Conservation (phyloP, 257 asterid genomes). For the Lantana camara region DNA sequence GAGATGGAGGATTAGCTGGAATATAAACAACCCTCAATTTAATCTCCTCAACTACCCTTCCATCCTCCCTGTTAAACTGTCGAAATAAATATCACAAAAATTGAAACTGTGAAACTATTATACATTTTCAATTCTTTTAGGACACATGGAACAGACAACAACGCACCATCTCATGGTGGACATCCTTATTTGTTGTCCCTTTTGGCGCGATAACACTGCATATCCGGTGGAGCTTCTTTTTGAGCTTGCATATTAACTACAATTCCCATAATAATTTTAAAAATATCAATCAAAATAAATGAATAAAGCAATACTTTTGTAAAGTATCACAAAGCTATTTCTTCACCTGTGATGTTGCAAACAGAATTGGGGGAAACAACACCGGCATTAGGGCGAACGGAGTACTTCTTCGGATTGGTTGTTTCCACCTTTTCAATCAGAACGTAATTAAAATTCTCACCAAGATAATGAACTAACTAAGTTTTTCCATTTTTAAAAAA, state of each 20-base stretch:
- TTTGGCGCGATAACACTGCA: slow-evolving; percentile 81
- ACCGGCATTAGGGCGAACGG: slow-evolving; percentile 90
- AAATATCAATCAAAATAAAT: too few species aligned
- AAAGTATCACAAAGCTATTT: slow-evolving; percentile 3
- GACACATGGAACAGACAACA: slow-evolving; percentile 9
- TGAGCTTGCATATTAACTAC: slow-evolving; percentile 86
- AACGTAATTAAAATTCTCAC: slow-evolving; percentile 8
- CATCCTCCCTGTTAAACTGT: slow-evolving; percentile 67
- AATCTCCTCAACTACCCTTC: slow-evolving; percentile 68
- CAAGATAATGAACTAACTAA: too few species aligned
- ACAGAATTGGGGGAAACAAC: slow-evolving; percentile 66
- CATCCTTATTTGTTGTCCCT: slow-evolving; percentile 62
- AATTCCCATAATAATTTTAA: slow-evolving; percentile 16
- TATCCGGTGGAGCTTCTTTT: slow-evolving; percentile 75
- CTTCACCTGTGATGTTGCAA: slow-evolving; percentile 75
- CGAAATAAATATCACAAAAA: not conserved
- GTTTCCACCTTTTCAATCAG: slow-evolving; percentile 66
- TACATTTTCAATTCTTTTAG: not conserved
- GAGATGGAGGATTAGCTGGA: slow-evolving; percentile 93
- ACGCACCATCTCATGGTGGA: slow-evolving; percentile 70
- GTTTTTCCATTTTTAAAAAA: too few species aligned
- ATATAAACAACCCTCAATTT: slow-evolving; percentile 74
- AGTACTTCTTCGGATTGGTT: slow-evolving; percentile 81
- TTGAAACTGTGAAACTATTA: slow-evolving; percentile 16
- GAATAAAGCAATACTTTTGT: not conserved